Evolutionary conservation across 2,329 filamentous ascomycete genomes (phyloP).

Genomic region (Microsporum audouinii): DNA sequence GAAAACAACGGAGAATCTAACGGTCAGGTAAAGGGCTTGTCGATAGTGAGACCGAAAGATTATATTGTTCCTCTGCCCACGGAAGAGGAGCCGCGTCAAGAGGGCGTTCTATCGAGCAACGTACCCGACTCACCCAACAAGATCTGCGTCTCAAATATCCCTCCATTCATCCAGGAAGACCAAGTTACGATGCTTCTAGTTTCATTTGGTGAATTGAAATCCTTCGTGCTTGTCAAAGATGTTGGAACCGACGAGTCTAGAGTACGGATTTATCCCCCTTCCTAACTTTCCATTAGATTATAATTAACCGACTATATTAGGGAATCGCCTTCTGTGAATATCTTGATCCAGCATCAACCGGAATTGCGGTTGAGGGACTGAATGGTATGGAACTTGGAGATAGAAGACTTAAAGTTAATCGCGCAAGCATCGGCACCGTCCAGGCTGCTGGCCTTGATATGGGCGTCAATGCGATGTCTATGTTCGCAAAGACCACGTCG

Average conservation of each 20-base stretch:
- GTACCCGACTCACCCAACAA: constrained; percentile 93
- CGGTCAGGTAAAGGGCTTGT: constrained; percentile 45
- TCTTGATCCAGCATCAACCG: constrained; percentile 59
- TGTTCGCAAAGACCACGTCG: constrained; percentile 83
- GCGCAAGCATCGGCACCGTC: constrained; percentile 87
- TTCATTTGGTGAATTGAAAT: constrained; percentile 85
- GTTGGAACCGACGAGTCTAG: constrained; percentile 72
- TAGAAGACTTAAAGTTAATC: constrained; percentile 68
- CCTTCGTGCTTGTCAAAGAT: constrained; percentile 84
- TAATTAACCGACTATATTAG: constrained; percentile 34
- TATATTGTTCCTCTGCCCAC: constrained; percentile 81
- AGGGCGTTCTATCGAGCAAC: constrained; percentile 63
- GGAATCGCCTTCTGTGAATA: constrained; percentile 98
- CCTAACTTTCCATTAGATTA: neutral
- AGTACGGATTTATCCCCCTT: constrained; percentile 42
- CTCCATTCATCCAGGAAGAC: constrained; percentile 75
- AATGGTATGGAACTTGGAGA: constrained; percentile 91
- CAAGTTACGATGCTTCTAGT: constrained; percentile 83
- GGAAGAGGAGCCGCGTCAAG: constrained; percentile 61
- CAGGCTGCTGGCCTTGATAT: constrained; percentile 87
- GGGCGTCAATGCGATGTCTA: constrained; percentile 94
- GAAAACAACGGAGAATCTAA: constrained; percentile 41
- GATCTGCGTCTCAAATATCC: constrained; percentile 83
- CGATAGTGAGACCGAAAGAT: constrained; percentile 82
- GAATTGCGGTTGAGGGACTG: constrained; percentile 77